Percentiles rank a stretch among this genome's conserved stretches.
Conservation (phyloP, 1,284 basidiomycete genomes). For the Moesziomyces sp. region DNA sequence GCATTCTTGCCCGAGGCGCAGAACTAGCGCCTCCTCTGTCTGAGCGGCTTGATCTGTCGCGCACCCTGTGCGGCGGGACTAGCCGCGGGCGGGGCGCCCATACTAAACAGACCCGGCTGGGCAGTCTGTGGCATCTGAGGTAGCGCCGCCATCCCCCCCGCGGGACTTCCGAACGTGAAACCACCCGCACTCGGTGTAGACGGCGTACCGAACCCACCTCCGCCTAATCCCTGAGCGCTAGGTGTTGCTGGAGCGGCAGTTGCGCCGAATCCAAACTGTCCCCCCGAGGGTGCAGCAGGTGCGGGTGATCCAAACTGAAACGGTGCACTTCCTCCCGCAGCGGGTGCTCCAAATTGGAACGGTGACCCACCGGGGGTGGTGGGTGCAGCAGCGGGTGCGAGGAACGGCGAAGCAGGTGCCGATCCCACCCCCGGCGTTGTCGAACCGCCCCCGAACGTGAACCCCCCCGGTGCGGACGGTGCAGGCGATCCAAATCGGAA, state of each 20-base stretch:
- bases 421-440: slow-evolving; percentile 24
- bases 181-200: not conserved
- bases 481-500: slow-evolving; percentile 39
- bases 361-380: slow-evolving; percentile 22
- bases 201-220: not conserved
- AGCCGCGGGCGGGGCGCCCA: slow-evolving; percentile 42
- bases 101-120: slow-evolving; percentile 45
- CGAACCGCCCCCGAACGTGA: slow-evolving; percentile 27
- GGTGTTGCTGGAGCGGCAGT: not conserved
- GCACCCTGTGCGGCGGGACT: slow-evolving; percentile 5
- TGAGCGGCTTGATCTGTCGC: slow-evolving; percentile 56
- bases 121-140: slow-evolving; percentile 18
- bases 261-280: slow-evolving; percentile 10
- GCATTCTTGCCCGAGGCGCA: no score
- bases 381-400: slow-evolving; percentile 17
- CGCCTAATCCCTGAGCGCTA: not conserved
- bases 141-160: not conserved
- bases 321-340: not conserved
- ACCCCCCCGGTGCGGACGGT: slow-evolving; percentile 10
- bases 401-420: slow-evolving; percentile 29
- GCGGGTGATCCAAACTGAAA: slow-evolving; percentile 25
- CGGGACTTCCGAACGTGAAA: slow-evolving; percentile 1
- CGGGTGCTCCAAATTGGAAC: slow-evolving; percentile 30
- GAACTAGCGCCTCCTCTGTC: slow-evolving; percentile 33
- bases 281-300: slow-evolving; percentile 5